Conservation (phyloP, 805 yeast species). For the Starmerella stigmatis region DNA sequence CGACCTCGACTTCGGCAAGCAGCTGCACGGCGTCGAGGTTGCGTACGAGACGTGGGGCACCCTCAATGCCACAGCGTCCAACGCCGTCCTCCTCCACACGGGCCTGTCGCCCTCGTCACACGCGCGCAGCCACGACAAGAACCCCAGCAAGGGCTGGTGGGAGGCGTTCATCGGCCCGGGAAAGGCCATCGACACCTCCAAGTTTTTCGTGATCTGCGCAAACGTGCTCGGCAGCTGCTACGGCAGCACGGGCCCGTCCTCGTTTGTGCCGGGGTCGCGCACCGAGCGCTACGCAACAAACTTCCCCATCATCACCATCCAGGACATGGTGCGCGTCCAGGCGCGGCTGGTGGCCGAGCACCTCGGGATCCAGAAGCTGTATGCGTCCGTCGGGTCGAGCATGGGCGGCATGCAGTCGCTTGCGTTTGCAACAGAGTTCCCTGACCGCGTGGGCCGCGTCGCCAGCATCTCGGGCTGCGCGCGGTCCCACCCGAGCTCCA, state of each 20-base stretch:
- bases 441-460: conserved; percentile 60
- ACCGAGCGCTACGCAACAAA: conserved; percentile 65
- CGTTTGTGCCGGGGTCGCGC: conserved; percentile 55
- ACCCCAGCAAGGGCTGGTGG: conserved; percentile 86
- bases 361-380: conserved; percentile 52
- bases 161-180: conserved; percentile 85
- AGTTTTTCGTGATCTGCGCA: conserved; percentile 75
- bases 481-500: conserved; percentile 84
- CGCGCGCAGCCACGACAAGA: conserved; percentile 68
- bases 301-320: conserved; percentile 74
- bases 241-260: conserved; percentile 89
- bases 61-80: conserved; percentile 50
- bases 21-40: conserved; percentile 59
- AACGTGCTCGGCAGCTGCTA: conserved; percentile 91
- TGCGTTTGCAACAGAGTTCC: conserved; percentile 76
- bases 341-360: conserved; percentile 51
- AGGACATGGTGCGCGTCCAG: conserved; percentile 89
- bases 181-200: conserved; percentile 62
- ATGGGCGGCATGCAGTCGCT: conserved; percentile 99
- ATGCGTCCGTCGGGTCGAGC: conserved; percentile 80
- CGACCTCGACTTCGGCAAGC: conserved; percentile 72
- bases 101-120: conserved; percentile 91
- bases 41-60: conserved; percentile 92
- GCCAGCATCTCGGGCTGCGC: conserved; percentile 88
- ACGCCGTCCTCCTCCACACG: conserved; percentile 74